Evolutionary conservation across 441 rosid species (phyloP).

Genomic region (Dalechampia spathulata): DNA sequence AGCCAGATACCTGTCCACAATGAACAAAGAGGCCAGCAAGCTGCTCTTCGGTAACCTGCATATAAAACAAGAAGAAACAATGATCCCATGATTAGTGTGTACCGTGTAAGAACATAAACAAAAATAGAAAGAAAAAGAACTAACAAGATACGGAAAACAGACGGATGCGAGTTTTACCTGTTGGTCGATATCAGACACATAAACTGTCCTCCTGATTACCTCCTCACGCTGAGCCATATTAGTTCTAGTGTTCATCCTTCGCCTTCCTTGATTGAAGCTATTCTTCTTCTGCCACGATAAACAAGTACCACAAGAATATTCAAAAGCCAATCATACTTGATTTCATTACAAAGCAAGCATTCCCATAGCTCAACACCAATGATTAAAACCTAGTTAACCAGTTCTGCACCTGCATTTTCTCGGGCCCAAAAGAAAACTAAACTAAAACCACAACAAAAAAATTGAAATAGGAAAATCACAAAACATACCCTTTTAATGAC

Average conservation of each 20-base stretch:
- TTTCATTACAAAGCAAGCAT: too few species aligned
- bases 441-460: too few species aligned
- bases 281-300: conserved; percentile 48
- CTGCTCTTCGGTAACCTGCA: conserved; percentile 91
- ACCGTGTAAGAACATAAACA: background rate
- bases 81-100: background rate
- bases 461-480: background rate
- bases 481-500: conserved; percentile 43
- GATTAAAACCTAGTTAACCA: too few species aligned
- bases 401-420: too few species aligned
- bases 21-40: conserved; percentile 67
- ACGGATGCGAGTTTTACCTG: conserved; percentile 48
- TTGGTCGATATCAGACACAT: conserved; percentile 88
- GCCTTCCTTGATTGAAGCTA: conserved; percentile 50
- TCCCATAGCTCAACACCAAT: too few species aligned
- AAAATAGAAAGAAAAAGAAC: background rate
- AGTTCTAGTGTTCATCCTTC: conserved; percentile 63
- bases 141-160: too few species aligned
- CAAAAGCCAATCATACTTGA: background rate
- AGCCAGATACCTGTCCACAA: conserved; percentile 60
- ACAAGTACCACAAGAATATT: conserved; percentile 12
- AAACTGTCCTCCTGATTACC: conserved; percentile 73
- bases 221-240: conserved; percentile 83
- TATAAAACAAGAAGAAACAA: too few species aligned
- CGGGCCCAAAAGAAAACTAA: too few species aligned